Evolutionary conservation across 164 flowering plant species (phyloP).

Genomic region (Protea cynaroides): DNA sequence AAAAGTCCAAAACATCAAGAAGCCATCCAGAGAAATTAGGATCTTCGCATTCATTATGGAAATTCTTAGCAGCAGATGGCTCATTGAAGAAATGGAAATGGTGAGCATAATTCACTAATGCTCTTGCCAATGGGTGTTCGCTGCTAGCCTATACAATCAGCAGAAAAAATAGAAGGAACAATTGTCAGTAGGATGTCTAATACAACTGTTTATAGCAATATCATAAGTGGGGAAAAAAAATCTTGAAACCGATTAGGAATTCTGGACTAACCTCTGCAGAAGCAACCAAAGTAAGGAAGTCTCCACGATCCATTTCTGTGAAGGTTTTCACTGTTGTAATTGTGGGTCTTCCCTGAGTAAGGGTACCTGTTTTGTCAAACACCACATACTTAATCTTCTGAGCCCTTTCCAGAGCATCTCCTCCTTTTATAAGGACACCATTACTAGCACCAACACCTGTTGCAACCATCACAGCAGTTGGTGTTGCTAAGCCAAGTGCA

Average conservation of each 20-base stretch:
- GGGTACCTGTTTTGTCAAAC: constrained; percentile 97
- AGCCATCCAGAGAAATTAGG: constrained; percentile 67
- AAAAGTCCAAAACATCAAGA: constrained; percentile 60
- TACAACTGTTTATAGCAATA: background rate
- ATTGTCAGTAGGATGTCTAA: background rate
- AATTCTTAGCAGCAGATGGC: constrained; percentile 34
- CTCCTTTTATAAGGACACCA: constrained; percentile 96
- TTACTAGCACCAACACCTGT: constrained; percentile 95
- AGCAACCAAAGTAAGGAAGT: constrained; percentile 87
- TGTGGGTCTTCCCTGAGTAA: constrained; percentile 90
- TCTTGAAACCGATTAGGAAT: background rate
- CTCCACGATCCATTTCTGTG: constrained; percentile 74
- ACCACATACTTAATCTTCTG: constrained; percentile 76
- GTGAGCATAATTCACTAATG: constrained; percentile 76
- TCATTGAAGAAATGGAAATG: constrained; percentile 93
- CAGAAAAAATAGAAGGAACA: constrained; percentile 5
- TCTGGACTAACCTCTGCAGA: constrained; percentile 83
- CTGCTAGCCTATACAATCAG: constrained; percentile 67
- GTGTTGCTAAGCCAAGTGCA: constrained; percentile 99
- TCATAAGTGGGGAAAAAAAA: background rate
- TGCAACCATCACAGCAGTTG: constrained; percentile 99
- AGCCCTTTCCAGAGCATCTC: constrained; percentile 95
- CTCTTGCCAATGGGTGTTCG: constrained; percentile 94
- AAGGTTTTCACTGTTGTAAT: constrained; percentile 85
- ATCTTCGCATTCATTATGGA: constrained; percentile 21